phyloP scores from a whole-genome alignment of 192 early-diverging fungal species.

The Gaertneriomyces sp. region DNA sequence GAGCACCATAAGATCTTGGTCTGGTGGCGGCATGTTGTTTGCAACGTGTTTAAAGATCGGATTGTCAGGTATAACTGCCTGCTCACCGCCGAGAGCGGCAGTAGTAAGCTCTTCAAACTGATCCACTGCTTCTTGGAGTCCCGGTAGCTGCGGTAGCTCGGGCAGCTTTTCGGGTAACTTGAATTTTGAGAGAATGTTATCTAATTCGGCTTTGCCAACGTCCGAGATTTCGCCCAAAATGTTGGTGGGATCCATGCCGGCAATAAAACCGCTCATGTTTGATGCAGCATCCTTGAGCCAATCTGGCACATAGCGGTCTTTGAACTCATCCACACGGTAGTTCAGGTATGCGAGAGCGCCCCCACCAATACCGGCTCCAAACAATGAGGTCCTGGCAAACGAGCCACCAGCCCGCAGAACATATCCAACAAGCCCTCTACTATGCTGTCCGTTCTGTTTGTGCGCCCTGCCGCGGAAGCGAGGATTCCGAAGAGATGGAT shows the following conservation, averaged over 20 bases:
- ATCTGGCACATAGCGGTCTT: slow-evolving; percentile 42
- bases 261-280: slow-evolving; percentile 32
- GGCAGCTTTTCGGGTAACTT: slow-evolving; percentile 25
- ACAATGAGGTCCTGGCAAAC: slow-evolving; percentile 51
- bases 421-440: slow-evolving; percentile 6
- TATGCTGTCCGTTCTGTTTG: neutral
- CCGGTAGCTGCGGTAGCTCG: slow-evolving; percentile 7
- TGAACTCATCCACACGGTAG: slow-evolving; percentile 46
- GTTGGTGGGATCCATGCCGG: slow-evolving; percentile 27
- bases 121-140: slow-evolving; percentile 19
- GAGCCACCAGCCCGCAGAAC: slow-evolving; percentile 2
- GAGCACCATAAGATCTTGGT: slow-evolving; percentile 77
- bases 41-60: slow-evolving; percentile 42
- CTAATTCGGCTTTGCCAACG: neutral
- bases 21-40: slow-evolving; percentile 50
- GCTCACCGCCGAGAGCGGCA: slow-evolving; percentile 29
- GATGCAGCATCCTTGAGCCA: slow-evolving; percentile 40
- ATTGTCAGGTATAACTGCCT: slow-evolving; percentile 21
- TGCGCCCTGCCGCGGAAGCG: too few species aligned
- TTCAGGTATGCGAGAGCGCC: slow-evolving; percentile 60
- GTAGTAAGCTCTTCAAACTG: slow-evolving; percentile 6
- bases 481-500: too few species aligned
- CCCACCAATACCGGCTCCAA: slow-evolving; percentile 53
- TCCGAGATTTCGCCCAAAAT: slow-evolving; percentile 16
- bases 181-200: slow-evolving; percentile 22